Evolutionary conservation across 306 rosid genomes (phyloP).

Genomic region (Heteromeles arbutifolia): DNA sequence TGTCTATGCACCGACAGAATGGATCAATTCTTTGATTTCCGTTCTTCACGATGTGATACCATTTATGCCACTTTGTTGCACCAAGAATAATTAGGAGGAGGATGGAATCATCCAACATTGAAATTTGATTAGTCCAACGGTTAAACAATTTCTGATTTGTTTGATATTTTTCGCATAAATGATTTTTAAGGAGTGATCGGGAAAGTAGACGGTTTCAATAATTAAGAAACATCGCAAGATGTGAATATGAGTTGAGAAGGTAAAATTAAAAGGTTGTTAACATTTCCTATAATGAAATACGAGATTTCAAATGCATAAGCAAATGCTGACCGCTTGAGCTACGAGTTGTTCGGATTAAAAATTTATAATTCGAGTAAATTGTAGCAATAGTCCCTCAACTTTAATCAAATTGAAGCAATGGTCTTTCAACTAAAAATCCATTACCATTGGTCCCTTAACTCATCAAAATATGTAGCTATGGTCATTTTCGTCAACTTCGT

Average conservation of each 20-base stretch:
- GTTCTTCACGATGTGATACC: background rate
- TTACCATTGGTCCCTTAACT: too few species aligned
- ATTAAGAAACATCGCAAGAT: too few species aligned
- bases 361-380: too few species aligned
- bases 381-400: too few species aligned
- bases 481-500: too few species aligned
- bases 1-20: constrained; percentile 6
- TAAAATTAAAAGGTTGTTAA: background rate
- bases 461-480: too few species aligned
- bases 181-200: background rate
- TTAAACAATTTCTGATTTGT: too few species aligned
- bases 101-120: background rate
- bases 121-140: background rate
- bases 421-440: too few species aligned
- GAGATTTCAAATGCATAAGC: background rate
- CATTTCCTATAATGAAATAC: accelerated
- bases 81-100: background rate
- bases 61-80: background rate
- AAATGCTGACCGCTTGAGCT: too few species aligned
- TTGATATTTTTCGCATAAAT: too few species aligned
- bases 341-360: background rate
- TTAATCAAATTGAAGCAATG: too few species aligned
- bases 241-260: background rate
- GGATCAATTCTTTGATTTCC: background rate
- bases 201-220: too few species aligned